A percentile compares a stretch with the other conserved stretches of the same genome.
These are phyloP conservation scores for Amanita polypyramis DNA, from an alignment of 768 basidiomycete genomes.

Conservation along the genomic window DNA sequence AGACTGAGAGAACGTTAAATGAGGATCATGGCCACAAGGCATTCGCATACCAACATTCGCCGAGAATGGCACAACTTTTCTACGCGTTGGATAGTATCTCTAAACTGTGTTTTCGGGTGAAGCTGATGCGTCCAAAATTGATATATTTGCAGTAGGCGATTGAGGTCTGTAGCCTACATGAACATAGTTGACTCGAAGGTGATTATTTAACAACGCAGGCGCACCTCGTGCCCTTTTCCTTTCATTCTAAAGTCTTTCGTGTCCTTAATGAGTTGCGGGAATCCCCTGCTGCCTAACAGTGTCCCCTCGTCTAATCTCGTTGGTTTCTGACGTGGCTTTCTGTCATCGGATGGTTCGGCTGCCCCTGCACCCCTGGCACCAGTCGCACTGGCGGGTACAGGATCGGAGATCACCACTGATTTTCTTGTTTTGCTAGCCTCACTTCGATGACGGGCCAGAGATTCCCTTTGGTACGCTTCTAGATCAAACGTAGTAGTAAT, in stretches of 20 bases:
- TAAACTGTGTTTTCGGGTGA: slow-evolving; percentile 83
- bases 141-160: slow-evolving; percentile 71
- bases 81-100: slow-evolving; percentile 74
- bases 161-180: slow-evolving; percentile 67
- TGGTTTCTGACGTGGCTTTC: slow-evolving; percentile 39
- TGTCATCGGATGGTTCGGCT: slow-evolving; percentile 17
- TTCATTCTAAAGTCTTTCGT: slow-evolving; percentile 70
- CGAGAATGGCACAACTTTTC: slow-evolving; percentile 85
- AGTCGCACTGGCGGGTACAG: slow-evolving; percentile 8
- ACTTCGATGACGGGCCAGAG: slow-evolving; percentile 43
- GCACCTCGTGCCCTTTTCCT: slow-evolving; percentile 91
- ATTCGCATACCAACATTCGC: slow-evolving; percentile 65
- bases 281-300: slow-evolving; percentile 63
- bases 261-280: slow-evolving; percentile 69
- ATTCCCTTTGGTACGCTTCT: slow-evolving; percentile 4
- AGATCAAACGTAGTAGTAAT: slow-evolving; percentile 6
- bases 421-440: slow-evolving; percentile 29
- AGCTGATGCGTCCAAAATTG: slow-evolving; percentile 93
- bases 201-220: background rate
- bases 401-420: slow-evolving; percentile 29
- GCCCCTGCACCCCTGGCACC: slow-evolving; percentile 9
- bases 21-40: background rate
- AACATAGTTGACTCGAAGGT: background rate
- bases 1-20: slow-evolving; percentile 25
- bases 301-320: slow-evolving; percentile 67